These are phyloP conservation scores for Agaricus sinodeliciosus DNA, from an alignment of 768 basidiomycete genomes.

Conservation along the genomic window DNA sequence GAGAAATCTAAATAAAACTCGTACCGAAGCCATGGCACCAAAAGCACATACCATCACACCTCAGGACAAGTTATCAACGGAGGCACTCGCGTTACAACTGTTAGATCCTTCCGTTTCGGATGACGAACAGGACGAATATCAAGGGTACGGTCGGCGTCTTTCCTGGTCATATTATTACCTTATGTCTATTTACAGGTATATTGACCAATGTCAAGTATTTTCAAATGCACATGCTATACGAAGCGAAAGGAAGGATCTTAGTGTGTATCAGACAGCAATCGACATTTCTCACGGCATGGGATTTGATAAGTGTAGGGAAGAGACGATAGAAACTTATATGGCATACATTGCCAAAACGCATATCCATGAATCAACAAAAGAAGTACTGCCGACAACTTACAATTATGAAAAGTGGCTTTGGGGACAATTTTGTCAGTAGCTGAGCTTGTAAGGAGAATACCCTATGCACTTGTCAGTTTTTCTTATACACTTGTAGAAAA, in stretches of 20 bases:
- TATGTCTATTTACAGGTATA: slow-evolving; percentile 40
- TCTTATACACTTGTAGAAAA: too few species aligned
- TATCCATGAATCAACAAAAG: slow-evolving; percentile 68
- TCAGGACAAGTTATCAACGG: slow-evolving; percentile 45
- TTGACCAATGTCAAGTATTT: slow-evolving; percentile 67
- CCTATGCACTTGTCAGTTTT: too few species aligned
- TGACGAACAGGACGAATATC: slow-evolving; percentile 65
- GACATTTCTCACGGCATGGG: slow-evolving; percentile 39
- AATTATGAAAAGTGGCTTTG: slow-evolving; percentile 42
- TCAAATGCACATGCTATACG: slow-evolving; percentile 47
- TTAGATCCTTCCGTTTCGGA: slow-evolving; percentile 59
- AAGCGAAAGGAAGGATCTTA: slow-evolving; percentile 52
- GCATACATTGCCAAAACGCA: slow-evolving; percentile 35
- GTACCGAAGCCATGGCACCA: slow-evolving; percentile 25
- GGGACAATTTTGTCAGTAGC: slow-evolving; percentile 14
- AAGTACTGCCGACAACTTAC: slow-evolving; percentile 51
- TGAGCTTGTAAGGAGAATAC: too few species aligned
- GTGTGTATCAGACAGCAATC: slow-evolving; percentile 47
- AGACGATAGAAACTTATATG: slow-evolving; percentile 34
- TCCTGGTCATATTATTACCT: neutral
- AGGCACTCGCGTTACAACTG: slow-evolving; percentile 47
- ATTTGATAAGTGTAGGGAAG: slow-evolving; percentile 29
- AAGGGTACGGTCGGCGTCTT: slow-evolving; percentile 38
- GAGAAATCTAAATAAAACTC: slow-evolving; percentile 30
- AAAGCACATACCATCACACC: slow-evolving; percentile 23